phyloP scores from a whole-genome alignment of 345 rosid genomes.

The Pseudoturritis turrita region DNA sequence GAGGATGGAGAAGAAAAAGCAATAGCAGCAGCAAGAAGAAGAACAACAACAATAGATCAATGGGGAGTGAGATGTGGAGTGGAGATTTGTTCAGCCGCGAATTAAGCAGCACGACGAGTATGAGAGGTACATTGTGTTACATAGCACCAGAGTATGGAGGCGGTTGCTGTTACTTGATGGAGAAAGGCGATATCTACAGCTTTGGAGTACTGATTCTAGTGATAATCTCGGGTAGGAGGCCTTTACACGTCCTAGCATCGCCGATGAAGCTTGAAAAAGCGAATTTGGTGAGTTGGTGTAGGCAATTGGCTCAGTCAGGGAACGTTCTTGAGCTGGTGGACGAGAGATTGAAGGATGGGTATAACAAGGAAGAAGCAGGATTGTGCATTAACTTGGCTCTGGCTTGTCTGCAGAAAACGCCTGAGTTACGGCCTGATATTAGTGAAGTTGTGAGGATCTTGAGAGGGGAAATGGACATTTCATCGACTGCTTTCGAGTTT shows the following conservation, averaged over 20 bases:
- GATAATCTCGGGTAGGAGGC: slow-evolving; percentile 90
- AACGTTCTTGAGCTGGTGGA: slow-evolving; percentile 84
- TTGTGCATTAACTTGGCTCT: slow-evolving; percentile 87
- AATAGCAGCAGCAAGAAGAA: slow-evolving; percentile 39
- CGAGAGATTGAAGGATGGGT: slow-evolving; percentile 69
- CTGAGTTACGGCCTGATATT: slow-evolving; percentile 82
- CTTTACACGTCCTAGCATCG: slow-evolving; percentile 84
- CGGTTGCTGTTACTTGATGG: slow-evolving; percentile 81
- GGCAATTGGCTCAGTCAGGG: slow-evolving; percentile 85
- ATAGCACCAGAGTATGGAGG: slow-evolving; percentile 94
- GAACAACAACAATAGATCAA: slow-evolving; percentile 31
- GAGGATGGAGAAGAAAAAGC: slow-evolving; percentile 60
- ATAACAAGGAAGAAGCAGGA: slow-evolving; percentile 71
- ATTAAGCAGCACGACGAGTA: slow-evolving; percentile 98
- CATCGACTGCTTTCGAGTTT: slow-evolving; percentile 61
- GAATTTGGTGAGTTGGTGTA: slow-evolving; percentile 90
- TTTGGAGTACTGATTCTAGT: slow-evolving; percentile 91
- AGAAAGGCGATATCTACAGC: slow-evolving; percentile 96
- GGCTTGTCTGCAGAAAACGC: slow-evolving; percentile 78
- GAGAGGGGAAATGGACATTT: slow-evolving; percentile 89
- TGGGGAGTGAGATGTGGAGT: slow-evolving; percentile 93
- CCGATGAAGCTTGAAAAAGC: slow-evolving; percentile 99
- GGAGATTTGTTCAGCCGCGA: slow-evolving; percentile 93
- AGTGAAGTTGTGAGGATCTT: slow-evolving; percentile 71
- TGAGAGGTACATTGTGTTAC: slow-evolving; percentile 97